Percentiles rank a stretch among this genome's conserved stretches.
Evolutionary conservation across 768 basidiomycete genomes (phyloP).

Genomic region (Tylopilus felleus): DNA sequence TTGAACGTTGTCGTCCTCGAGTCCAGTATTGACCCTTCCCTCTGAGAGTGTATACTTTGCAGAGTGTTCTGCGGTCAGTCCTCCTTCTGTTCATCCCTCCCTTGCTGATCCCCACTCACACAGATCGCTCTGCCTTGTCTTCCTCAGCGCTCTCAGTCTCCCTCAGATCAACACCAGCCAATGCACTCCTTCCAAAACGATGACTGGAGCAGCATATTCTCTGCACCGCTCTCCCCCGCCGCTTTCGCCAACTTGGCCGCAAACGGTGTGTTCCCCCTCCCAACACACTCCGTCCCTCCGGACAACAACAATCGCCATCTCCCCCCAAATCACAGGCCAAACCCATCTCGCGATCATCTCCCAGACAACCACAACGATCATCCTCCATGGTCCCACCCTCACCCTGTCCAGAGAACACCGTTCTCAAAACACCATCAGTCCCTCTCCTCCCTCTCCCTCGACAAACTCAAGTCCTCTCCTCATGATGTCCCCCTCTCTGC

Average conservation of each 20-base stretch:
- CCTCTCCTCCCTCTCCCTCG: conserved; percentile 20
- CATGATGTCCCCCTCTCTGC: conserved; percentile 1
- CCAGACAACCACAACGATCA: conserved; percentile 22
- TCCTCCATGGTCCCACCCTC: conserved; percentile 26
- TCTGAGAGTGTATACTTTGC: too few species aligned
- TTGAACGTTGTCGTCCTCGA: background rate
- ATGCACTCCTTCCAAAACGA: conserved; percentile 27
- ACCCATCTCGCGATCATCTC: conserved; percentile 17
- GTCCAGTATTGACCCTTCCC: too few species aligned
- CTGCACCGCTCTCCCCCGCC: conserved; percentile 58
- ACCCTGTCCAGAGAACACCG: conserved; percentile 24
- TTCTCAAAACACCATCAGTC: conserved; percentile 32
- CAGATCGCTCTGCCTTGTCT: conserved; percentile 13
- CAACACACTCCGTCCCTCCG: conserved; percentile 15
- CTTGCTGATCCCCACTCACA: too few species aligned
- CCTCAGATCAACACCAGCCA: conserved; percentile 11
- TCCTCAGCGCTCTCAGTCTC: conserved; percentile 9
- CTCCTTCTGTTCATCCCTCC: too few species aligned
- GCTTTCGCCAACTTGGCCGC: conserved; percentile 61
- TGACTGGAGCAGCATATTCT: conserved; percentile 59
- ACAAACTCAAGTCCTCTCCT: conserved; percentile 25
- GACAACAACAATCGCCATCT: conserved; percentile 35
- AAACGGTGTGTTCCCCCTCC: conserved; percentile 50
- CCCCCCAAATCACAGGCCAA: background rate
- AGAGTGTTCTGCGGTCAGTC: too few species aligned